Conservation (phyloP, 2,329 filamentous ascomycete species). For the Fusarium multiceps region DNA sequence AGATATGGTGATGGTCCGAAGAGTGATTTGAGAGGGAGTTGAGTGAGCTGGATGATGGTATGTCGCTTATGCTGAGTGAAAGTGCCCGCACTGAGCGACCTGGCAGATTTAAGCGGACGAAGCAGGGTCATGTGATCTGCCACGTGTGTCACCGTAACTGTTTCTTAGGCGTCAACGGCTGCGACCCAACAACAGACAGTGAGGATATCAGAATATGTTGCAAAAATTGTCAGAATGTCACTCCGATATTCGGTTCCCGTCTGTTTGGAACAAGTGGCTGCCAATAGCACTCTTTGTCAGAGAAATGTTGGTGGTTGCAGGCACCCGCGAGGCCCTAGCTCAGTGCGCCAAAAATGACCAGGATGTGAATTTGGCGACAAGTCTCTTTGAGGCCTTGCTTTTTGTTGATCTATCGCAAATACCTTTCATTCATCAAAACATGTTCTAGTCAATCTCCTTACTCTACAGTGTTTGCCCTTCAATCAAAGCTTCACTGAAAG, state of each 20-base stretch:
- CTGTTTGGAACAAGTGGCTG: not conserved
- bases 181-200: not conserved
- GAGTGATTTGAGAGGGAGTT: not conserved
- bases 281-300: not conserved
- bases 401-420: not conserved
- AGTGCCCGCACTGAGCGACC: not conserved
- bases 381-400: not conserved
- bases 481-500: constrained; percentile 23
- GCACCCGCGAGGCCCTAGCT: not conserved
- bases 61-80: constrained; percentile 17
- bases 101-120: constrained; percentile 6
- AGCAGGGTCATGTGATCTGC: constrained; percentile 14
- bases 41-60: not conserved
- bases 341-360: not conserved
- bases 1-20: not conserved
- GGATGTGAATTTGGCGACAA: not conserved
- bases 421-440: no score
- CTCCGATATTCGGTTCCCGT: not conserved
- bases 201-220: not conserved
- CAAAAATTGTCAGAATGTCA: not conserved
- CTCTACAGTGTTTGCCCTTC: not conserved
- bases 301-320: not conserved
- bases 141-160: constrained; percentile 7
- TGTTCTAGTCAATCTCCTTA: no score
- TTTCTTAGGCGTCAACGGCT: constrained; percentile 6